Percentiles rank a stretch among this genome's conserved stretches.
Evolutionary conservation across 2,329 filamentous ascomycete genomes (phyloP).

Genomic region (Scedosporium dehoogii): DNA sequence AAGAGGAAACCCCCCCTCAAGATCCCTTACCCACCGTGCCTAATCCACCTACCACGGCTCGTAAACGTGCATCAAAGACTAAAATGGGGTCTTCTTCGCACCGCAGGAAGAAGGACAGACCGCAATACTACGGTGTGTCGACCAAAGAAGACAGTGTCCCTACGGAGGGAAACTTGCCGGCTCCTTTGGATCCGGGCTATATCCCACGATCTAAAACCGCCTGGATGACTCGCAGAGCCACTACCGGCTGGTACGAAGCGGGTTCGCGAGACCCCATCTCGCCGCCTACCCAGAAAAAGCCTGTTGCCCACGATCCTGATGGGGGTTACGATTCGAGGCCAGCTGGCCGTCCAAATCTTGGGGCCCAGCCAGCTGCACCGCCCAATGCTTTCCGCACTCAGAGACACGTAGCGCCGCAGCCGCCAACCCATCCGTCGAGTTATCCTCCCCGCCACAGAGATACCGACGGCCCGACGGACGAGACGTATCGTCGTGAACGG

Average conservation of each 20-base stretch:
- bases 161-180: neutral
- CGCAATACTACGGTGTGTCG: conserved; percentile 2
- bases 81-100: neutral
- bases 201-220: neutral
- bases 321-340: neutral
- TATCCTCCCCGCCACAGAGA: neutral
- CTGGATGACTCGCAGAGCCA: conserved; percentile 1
- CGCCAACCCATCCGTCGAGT: neutral
- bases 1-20: neutral
- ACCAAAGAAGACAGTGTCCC: neutral
- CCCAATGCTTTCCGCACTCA: neutral
- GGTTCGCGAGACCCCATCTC: neutral
- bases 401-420: neutral
- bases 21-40: neutral
- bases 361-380: neutral
- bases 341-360: neutral
- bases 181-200: neutral
- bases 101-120: neutral
- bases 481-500: neutral
- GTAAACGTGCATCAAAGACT: neutral
- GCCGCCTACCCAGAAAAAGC: neutral
- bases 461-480: neutral
- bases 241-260: neutral
- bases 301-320: neutral
- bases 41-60: neutral